These are phyloP conservation scores for Fusarium globosum DNA, from an alignment of 2,329 filamentous ascomycete genomes.

Conservation along the genomic window DNA sequence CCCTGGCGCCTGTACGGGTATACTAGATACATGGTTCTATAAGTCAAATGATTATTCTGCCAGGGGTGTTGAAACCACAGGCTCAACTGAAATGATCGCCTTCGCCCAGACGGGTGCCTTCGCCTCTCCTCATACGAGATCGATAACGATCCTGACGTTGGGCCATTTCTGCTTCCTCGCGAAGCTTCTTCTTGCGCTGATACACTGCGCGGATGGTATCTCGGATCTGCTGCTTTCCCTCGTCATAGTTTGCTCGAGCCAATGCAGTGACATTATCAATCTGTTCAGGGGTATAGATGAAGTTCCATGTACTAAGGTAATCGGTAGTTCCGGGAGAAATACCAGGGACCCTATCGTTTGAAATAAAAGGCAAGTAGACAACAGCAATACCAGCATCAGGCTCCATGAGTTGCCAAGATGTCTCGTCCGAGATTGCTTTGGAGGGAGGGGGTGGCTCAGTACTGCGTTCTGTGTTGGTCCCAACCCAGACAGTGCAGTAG, in stretches of 20 bases:
- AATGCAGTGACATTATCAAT: slow-evolving; percentile 86
- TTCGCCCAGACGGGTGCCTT: slow-evolving; percentile 67
- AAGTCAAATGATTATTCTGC: slow-evolving; percentile 3
- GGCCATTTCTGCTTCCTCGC: slow-evolving; percentile 64
- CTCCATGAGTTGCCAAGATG: slow-evolving; percentile 73
- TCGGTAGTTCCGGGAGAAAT: slow-evolving; percentile 87
- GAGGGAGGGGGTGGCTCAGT: slow-evolving; percentile 63
- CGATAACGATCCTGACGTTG: slow-evolving; percentile 56
- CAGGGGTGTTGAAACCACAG: slow-evolving; percentile 5
- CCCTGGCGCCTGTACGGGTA: slow-evolving; percentile 28
- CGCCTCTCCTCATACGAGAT: slow-evolving; percentile 60
- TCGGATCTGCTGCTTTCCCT: slow-evolving; percentile 82
- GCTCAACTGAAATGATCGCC: slow-evolving; percentile 72
- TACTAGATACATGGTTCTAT: slow-evolving; percentile 27
- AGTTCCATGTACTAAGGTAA: slow-evolving; percentile 97
- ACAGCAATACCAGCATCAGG: slow-evolving; percentile 88
- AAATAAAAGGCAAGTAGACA: slow-evolving; percentile 88
- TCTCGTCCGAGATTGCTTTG: slow-evolving; percentile 69
- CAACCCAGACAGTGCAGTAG: slow-evolving; percentile 96
- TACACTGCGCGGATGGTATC: slow-evolving; percentile 88
- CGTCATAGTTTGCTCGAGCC: slow-evolving; percentile 86
- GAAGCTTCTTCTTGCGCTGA: slow-evolving; percentile 82
- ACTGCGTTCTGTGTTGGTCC: slow-evolving; percentile 79
- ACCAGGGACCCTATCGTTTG: slow-evolving; percentile 80
- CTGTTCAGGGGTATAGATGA: slow-evolving; percentile 91